Evolutionary conservation across 1,284 basidiomycete species (phyloP), one percentile per base, ranked within the genome.

Genomic region (Leucoagaricus sp.): DNA sequence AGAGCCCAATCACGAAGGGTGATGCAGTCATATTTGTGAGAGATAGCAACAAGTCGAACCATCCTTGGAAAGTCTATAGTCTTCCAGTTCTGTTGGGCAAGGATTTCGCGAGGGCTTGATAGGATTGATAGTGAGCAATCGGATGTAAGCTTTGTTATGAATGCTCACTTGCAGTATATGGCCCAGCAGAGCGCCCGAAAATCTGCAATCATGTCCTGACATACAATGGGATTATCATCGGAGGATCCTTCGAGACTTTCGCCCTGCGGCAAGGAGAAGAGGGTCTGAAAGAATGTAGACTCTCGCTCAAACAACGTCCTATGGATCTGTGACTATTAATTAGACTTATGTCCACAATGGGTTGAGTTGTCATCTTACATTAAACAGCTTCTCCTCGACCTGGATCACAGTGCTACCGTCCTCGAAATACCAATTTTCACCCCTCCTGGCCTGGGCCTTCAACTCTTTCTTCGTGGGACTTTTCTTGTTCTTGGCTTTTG

Each of bases 331-430:
- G n/a, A n/a, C n/a, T n/a, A n/a, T n/a, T n/a, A n/a, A n/a, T n/a
- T 13, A 38, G 13, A 46, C 2, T n/a, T 8, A 23, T 17, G 53
- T 17, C 17, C 23, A 31, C 33, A 19, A 38, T 13, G 21, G 5
- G 40, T 2, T 15, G n/a, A 8, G 12, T 33, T 38, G n/a, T 2
- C 13, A 23, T 9, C 80, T 40, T 61, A 86, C 87, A 64, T 85
- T 88, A 70, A 89, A 89, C 49, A 89, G 65, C 1, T 77, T 82
- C 63, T 83, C 79, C 59, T 81, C 75, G 3, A 86, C 79, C 33
- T 80, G 70, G 29, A 87, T 61, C 4, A 86, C 73, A 58, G 80
- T 84, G 61, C 82, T 85, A 31, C 85, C 85, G 63, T 87, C 85
- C 38, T 76, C 68, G 56, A 85, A 76, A 55, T 78, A 77, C 54